phyloP scores from a whole-genome alignment of 345 rosid species.

The Diplotaxis tenuifolia region DNA sequence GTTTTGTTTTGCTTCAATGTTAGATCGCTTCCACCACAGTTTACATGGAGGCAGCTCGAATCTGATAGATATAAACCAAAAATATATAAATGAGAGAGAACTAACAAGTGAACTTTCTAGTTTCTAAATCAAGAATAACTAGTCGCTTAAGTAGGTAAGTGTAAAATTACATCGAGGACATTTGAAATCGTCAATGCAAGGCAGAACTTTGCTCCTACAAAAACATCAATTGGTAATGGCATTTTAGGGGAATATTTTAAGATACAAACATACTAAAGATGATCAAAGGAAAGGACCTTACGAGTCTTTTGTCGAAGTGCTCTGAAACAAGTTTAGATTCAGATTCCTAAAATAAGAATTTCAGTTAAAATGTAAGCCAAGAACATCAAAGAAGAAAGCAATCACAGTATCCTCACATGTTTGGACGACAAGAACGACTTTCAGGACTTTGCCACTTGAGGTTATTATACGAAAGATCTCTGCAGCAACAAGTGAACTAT shows the following conservation, averaged over 20 bases:
- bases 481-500: slow-evolving; percentile 33
- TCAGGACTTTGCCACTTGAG: slow-evolving; percentile 51
- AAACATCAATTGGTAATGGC: slow-evolving; percentile 5
- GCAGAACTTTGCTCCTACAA: slow-evolving; percentile 46
- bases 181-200: slow-evolving; percentile 51
- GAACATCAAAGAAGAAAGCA: slow-evolving; percentile 16
- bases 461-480: slow-evolving; percentile 79
- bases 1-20: slow-evolving; percentile 36
- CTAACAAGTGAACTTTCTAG: neutral
- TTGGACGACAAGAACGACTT: slow-evolving; percentile 50
- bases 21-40: slow-evolving; percentile 59
- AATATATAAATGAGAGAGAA: slow-evolving; percentile 8
- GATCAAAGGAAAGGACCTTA: slow-evolving; percentile 42
- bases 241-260: neutral
- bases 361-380: slow-evolving; percentile 15
- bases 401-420: slow-evolving; percentile 39
- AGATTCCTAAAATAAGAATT: slow-evolving; percentile 42
- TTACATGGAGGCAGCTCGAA: slow-evolving; percentile 52
- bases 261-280: neutral
- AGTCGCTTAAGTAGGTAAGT: slow-evolving; percentile 9
- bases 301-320: slow-evolving; percentile 44
- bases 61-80: slow-evolving; percentile 38
- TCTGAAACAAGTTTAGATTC: slow-evolving; percentile 60
- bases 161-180: slow-evolving; percentile 62
- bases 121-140: slow-evolving; percentile 13